These are phyloP conservation scores for Diversispora eburnea DNA, from an alignment of 192 early-diverging fungal species.

Conservation along the genomic window DNA sequence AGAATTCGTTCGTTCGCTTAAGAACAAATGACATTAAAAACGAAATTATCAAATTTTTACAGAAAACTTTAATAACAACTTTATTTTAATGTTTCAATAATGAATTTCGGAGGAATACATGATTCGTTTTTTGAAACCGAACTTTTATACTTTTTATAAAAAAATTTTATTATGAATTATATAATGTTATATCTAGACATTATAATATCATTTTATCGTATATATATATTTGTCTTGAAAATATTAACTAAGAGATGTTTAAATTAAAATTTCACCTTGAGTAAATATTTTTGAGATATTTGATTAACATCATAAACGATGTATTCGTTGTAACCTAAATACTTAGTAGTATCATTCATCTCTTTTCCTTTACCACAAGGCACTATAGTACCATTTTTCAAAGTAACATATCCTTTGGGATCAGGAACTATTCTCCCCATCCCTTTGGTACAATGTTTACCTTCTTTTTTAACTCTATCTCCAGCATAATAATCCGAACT, in stretches of 20 bases:
- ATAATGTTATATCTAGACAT: no score
- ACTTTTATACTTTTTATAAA: no score
- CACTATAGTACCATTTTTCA: conserved; percentile 49
- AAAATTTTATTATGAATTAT: no score
- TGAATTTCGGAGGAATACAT: no score
- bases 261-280: conserved; percentile 42
- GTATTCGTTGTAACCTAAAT: conserved; percentile 71
- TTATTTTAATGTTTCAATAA: no score
- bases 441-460: conserved; percentile 64
- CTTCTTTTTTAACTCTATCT: conserved; percentile 30
- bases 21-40: no score
- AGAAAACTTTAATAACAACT: no score
- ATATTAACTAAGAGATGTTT: background rate
- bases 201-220: no score
- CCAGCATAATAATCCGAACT: conserved; percentile 56
- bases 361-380: conserved; percentile 40
- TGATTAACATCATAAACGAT: conserved; percentile 72
- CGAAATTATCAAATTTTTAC: no score
- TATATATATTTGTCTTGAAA: no score
- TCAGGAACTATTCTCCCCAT: conserved; percentile 57
- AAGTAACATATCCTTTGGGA: conserved; percentile 35
- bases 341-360: background rate
- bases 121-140: no score
- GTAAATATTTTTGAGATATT: conserved; percentile 66
- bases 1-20: no score